A percentile compares a stretch with the other conserved stretches of the same genome.
Conservation (phyloP, 495 filamentous ascomycete genomes). For the Cercophora sp. region DNA sequence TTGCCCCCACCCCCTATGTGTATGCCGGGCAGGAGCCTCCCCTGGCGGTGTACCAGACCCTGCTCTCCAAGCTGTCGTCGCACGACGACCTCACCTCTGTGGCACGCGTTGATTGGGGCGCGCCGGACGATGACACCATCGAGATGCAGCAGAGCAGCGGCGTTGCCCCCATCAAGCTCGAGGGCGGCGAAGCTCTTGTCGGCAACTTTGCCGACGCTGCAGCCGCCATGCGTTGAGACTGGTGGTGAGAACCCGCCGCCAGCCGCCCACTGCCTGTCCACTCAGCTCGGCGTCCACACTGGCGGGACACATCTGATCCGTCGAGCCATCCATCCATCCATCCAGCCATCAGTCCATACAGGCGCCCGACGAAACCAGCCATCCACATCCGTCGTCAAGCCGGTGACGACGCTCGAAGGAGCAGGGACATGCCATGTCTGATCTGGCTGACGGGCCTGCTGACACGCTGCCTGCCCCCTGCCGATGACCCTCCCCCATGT, state of each 20-base stretch:
- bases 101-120: conserved; percentile 43
- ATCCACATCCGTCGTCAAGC: not conserved
- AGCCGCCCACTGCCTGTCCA: no score
- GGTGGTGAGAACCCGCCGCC: no score
- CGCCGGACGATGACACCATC: conserved; percentile 42
- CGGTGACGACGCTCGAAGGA: not conserved
- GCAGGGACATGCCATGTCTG: not conserved
- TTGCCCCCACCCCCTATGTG: conserved; percentile 30
- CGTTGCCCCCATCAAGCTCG: conserved; percentile 37
- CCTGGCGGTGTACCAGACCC: conserved; percentile 46
- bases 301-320: conserved; percentile 1
- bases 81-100: conserved; percentile 36
- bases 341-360: conserved; percentile 1
- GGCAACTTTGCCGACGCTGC: conserved; percentile 50
- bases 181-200: conserved; percentile 41
- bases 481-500: not conserved
- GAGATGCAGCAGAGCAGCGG: conserved; percentile 35
- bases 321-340: conserved; percentile 2
- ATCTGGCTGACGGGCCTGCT: not conserved
- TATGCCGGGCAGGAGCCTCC: conserved; percentile 44
- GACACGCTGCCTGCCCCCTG: not conserved
- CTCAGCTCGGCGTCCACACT: no score
- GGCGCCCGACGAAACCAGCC: not conserved
- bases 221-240: conserved; percentile 36
- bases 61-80: conserved; percentile 47